phyloP scores from a whole-genome alignment of 1,284 basidiomycete species.

The Boletus austroedulis region DNA sequence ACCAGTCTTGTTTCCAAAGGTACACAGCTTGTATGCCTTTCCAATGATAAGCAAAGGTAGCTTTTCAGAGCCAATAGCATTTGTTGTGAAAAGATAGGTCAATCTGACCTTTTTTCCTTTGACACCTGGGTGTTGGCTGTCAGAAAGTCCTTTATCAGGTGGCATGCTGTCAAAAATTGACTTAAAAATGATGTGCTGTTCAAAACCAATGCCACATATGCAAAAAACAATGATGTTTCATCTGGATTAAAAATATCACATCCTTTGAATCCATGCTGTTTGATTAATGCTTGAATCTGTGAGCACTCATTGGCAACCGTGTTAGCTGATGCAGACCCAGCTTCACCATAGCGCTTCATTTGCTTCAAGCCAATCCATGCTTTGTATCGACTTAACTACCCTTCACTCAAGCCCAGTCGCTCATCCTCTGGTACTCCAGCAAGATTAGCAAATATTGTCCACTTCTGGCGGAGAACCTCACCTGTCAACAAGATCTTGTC shows the following conservation, averaged over 20 bases:
- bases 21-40: neutral
- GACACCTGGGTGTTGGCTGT: neutral
- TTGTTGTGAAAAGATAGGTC: neutral
- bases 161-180: too few species aligned
- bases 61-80: neutral
- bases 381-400: constrained; percentile 3
- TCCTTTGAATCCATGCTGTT: too few species aligned
- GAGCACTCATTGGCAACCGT: constrained; percentile 1
- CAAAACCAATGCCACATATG: too few species aligned
- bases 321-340: neutral
- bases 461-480: constrained; percentile 9
- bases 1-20: neutral
- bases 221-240: too few species aligned
- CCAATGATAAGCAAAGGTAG: neutral
- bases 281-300: too few species aligned
- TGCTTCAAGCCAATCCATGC: neutral
- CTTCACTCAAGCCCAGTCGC: neutral
- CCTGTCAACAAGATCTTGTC: neutral
- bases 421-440: constrained; percentile 4
- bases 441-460: constrained; percentile 5
- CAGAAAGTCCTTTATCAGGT: neutral
- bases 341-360: constrained; percentile 7
- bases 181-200: too few species aligned
- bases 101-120: neutral
- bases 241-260: too few species aligned